phyloP scores from a whole-genome alignment of 208 protist genomes.

The Tritrichomonas foetus region DNA sequence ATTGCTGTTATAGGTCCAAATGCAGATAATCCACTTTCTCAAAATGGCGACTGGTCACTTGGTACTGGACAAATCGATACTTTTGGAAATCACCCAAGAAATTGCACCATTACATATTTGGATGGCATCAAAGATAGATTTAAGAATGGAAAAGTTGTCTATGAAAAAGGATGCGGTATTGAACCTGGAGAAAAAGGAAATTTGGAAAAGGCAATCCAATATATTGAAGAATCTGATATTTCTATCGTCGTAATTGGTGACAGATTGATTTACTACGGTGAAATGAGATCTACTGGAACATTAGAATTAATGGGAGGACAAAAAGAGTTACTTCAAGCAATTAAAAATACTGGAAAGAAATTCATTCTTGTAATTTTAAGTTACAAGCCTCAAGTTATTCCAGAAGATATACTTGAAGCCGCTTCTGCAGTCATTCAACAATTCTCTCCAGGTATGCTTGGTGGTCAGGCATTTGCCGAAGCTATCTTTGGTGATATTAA shows the following conservation, averaged over 20 bases:
- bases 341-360: not conserved
- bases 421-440: conserved; percentile 47
- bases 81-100: not conserved
- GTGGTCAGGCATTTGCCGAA: conserved; percentile 52
- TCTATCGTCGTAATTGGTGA: not conserved
- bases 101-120: not conserved
- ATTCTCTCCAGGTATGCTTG: conserved; percentile 53
- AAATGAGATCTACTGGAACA: not conserved
- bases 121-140: not conserved
- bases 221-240: not conserved
- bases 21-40: not conserved
- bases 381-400: conserved; percentile 46
- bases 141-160: not conserved
- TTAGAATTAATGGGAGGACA: not conserved
- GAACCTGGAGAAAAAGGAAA: not conserved
- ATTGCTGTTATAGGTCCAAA: not conserved
- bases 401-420: not conserved
- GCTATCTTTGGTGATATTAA: conserved; percentile 47
- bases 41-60: not conserved
- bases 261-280: not conserved
- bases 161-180: not conserved
- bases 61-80: not conserved
- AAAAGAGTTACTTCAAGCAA: not conserved
- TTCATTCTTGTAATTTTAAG: conserved; percentile 52
- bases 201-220: not conserved